phyloP scores from a whole-genome alignment of 2,329 filamentous ascomycete species.

The Beauveria pseudobassiana region DNA sequence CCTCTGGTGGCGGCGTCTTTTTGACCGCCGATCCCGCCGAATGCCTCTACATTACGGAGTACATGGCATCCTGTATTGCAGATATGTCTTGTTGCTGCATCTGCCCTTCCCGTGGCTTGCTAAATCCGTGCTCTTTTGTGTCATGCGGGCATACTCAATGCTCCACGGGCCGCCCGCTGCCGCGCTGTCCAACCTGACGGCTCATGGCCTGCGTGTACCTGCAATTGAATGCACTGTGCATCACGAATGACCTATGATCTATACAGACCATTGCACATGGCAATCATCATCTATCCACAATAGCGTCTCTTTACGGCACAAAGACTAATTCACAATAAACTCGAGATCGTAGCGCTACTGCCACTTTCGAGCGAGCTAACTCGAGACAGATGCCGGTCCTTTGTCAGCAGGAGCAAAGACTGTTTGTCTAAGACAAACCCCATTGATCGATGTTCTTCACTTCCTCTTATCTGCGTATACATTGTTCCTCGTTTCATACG shows the following conservation, averaged over 20 bases:
- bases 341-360: neutral
- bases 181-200: constrained; percentile 3
- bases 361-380: neutral
- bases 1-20: neutral
- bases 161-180: neutral
- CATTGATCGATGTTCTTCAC: neutral
- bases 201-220: neutral
- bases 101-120: neutral
- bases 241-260: neutral
- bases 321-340: neutral
- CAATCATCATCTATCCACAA: neutral
- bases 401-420: neutral
- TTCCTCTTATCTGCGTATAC: neutral
- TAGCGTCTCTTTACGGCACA: neutral
- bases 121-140: neutral
- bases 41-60: neutral
- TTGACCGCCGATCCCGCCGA: constrained; percentile 6
- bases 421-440: neutral
- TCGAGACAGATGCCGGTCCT: neutral
- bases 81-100: neutral
- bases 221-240: neutral
- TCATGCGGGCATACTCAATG: neutral
- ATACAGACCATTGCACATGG: neutral
- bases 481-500: neutral
- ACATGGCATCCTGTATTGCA: neutral